Base-by-base conservation (phyloP, 345 rosid species). In the Anastatica hierochuntica region DNA sequence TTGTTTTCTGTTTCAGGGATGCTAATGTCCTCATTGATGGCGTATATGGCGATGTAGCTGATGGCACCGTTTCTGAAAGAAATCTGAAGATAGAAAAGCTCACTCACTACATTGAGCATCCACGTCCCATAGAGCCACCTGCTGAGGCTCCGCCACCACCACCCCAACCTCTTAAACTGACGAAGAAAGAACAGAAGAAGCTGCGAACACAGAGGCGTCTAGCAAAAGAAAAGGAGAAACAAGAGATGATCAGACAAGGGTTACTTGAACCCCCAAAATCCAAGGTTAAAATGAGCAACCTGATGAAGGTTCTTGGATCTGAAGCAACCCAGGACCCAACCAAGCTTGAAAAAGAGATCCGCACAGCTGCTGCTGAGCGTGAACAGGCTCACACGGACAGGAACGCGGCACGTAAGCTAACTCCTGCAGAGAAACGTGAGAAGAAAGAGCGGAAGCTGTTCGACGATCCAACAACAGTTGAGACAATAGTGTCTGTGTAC, bases 291-390 rank as follows among this genome's bases (percentile, higher is more conserved):
- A 76, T 88, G 94, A 92, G 95, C 76, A 92, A 92, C 57, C 66
- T 92, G 35, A 92, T 92, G 98, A 92, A 75, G 66, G 98, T 92
- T 66, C 83, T 92, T 48, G 97, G 95, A n/a, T 61, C 86, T 18
- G 97, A 92, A 75, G 98, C 98, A 14, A 85, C 97, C n/a, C 95
- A 88, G 67, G 98, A 92, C 60, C 97, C 98, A 15, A 92, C 97
- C 23, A 79, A 74, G 70, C 98, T 92, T 17, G 98, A 92, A 68
- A 88, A 66, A 77, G 95, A 92, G 75, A 77, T 92, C 54, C 86
- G 85, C 8, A 85, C 77, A 53, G 95, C 95, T 21, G 98, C 95
- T 41, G 97, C 94, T 4, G 98, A 88, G 78, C 94, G 97, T 50
- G 97, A 92, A 61, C 98, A 88, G 60, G 97, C 97, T 74, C 97